Conservation (phyloP, 2,329 filamentous ascomycete species). For the Tothia fuscella region DNA sequence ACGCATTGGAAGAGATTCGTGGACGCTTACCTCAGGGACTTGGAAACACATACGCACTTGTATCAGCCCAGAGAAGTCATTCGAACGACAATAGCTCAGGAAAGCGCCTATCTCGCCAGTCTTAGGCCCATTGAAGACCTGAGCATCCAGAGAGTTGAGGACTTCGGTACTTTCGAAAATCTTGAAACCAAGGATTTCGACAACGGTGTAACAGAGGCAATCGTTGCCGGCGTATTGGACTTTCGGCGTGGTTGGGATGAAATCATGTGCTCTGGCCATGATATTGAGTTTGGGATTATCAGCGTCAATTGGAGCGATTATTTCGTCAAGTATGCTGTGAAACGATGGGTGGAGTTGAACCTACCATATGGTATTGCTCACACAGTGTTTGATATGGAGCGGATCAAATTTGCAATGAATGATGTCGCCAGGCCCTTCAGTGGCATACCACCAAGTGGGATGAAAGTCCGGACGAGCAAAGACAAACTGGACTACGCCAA, state of each 20-base stretch:
- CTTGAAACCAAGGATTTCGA: slow-evolving; percentile 22
- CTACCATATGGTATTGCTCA: no score
- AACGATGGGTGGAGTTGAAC: neutral
- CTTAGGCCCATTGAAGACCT: slow-evolving; percentile 27
- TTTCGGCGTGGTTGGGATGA: slow-evolving; percentile 26
- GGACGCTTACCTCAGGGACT: slow-evolving; percentile 31
- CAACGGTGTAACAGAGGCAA: slow-evolving; percentile 16
- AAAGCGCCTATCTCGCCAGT: slow-evolving; percentile 26
- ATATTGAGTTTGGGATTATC: slow-evolving; percentile 1
- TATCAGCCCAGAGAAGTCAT: slow-evolving; percentile 19
- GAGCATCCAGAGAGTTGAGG: slow-evolving; percentile 29
- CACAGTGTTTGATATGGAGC: no score
- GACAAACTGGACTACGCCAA: neutral
- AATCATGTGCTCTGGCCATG: slow-evolving; percentile 16
- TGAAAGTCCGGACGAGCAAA: slow-evolving; percentile 1
- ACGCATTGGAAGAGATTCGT: slow-evolving; percentile 28
- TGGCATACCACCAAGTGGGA: neutral
- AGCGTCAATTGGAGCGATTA: slow-evolving; percentile 34
- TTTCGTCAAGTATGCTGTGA: slow-evolving; percentile 23
- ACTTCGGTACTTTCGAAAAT: slow-evolving; percentile 27
- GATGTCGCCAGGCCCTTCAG: neutral
- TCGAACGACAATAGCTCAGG: slow-evolving; percentile 22
- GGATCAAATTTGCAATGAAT: neutral
- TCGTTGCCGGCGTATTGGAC: slow-evolving; percentile 21
- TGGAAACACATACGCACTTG: slow-evolving; percentile 20